Evolutionary conservation across 768 basidiomycete species (phyloP).

Genomic region (Boletus tylopilopsis): DNA sequence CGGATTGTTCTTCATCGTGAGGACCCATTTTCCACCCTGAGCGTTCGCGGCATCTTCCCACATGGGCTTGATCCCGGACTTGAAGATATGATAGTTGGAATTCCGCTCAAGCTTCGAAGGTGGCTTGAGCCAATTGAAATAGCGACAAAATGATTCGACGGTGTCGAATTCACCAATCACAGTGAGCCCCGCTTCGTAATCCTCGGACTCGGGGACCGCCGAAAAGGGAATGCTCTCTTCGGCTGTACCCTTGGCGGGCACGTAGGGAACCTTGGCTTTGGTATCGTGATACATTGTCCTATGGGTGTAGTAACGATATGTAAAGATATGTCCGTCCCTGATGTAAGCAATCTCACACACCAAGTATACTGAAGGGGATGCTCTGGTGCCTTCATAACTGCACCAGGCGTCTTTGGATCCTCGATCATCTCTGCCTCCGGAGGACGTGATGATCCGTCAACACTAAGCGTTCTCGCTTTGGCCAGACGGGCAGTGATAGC

Average conservation of each 20-base stretch:
- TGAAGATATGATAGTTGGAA: slow-evolving; percentile 95
- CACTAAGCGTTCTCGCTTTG: slow-evolving; percentile 58
- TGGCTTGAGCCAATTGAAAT: slow-evolving; percentile 92
- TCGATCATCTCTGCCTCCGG: slow-evolving; percentile 77
- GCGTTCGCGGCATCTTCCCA: slow-evolving; percentile 95
- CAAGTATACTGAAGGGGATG: slow-evolving; percentile 85
- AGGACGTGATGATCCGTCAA: slow-evolving; percentile 60
- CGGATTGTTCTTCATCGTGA: slow-evolving; percentile 87
- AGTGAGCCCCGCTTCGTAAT: slow-evolving; percentile 84
- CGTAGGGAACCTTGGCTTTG: slow-evolving; percentile 60
- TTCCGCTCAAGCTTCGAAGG: slow-evolving; percentile 86
- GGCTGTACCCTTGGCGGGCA: slow-evolving; percentile 3
- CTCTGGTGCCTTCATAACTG: slow-evolving; percentile 64
- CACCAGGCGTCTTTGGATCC: slow-evolving; percentile 78
- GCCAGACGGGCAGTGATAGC: slow-evolving; percentile 79
- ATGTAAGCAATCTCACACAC: slow-evolving; percentile 36
- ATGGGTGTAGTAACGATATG: not conserved
- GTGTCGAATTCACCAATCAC: slow-evolving; percentile 89
- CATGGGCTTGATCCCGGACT: slow-evolving; percentile 92
- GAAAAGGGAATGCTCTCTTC: slow-evolving; percentile 30
- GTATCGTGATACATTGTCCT: slow-evolving; percentile 93
- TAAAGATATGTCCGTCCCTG: not conserved
- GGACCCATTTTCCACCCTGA: slow-evolving; percentile 91
- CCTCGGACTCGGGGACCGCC: slow-evolving; percentile 58
- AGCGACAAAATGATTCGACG: slow-evolving; percentile 86